Evolutionary conservation across 176 grass and related monocot species (phyloP), one percentile per base, ranked within the genome.

Genomic region (Hordeum marinum): DNA sequence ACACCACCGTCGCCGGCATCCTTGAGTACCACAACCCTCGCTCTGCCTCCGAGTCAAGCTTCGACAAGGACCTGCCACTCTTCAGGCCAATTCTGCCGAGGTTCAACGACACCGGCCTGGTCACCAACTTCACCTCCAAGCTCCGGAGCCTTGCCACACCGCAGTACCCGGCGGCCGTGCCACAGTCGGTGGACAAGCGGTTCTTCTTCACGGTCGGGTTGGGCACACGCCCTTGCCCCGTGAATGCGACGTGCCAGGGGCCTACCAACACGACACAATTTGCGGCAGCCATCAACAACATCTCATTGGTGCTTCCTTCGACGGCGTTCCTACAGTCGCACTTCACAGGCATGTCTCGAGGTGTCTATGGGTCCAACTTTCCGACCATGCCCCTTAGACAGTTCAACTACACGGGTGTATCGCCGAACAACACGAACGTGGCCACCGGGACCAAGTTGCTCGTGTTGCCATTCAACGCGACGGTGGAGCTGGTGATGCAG

Each of bases 401-500:
- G 3, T 90, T 88, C 88, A 85, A 93, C 88, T 90, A 85, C 88
- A 90, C 82, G 0, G 65, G 41, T 5, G 32, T 54, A 24, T 24
- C 20, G 41, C 10, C 32, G 0, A 69, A 45, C 45, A 21, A 75
- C 32, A 14, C 57, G 2, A 85, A 87, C 21, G 80, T 80, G 11
- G 23, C 29, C 4, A 85, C 35, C 9, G 79, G 63, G 6, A 91
- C 92, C 0, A 85, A 82, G 84, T 73, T 94, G 68, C 90, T 83
- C 80, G 83, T 91, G 31, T 3, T 94, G 18, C 88, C 90, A 43
- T 89, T 84, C 40, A 88, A 88, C 52, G 54, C 64, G 0, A 17
- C 76, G 0, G 87, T 92, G 71, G 89, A 91, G 84, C 75, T 94
- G 13, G 92, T 94, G 80, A 85, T 94, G 87, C 92, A 94, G 70